These are phyloP conservation scores for Scutellaria galericulata DNA, from an alignment of 257 asterid genomes.

Conservation along the genomic window DNA sequence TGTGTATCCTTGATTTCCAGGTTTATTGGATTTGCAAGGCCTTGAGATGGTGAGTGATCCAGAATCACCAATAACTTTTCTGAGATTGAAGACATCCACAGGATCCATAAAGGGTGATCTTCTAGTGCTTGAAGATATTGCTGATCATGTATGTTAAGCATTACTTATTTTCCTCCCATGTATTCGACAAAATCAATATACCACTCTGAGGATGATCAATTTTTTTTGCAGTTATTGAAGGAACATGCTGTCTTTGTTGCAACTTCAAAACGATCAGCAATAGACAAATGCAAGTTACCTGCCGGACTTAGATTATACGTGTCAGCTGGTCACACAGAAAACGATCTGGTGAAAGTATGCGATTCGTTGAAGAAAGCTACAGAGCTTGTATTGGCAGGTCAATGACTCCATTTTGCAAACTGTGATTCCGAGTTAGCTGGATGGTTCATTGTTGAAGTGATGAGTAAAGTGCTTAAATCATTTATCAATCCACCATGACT, in stretches of 20 bases:
- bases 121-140: conserved; percentile 69
- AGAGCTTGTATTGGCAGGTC: too few species aligned
- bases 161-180: background rate
- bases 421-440: too few species aligned
- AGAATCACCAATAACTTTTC: conserved; percentile 73
- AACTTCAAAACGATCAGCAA: conserved; percentile 70
- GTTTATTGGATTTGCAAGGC: conserved; percentile 59
- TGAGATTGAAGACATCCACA: conserved; percentile 59
- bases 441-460: too few species aligned
- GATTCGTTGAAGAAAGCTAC: conserved; percentile 55
- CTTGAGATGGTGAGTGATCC: conserved; percentile 71
- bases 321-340: conserved; percentile 81
- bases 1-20: conserved; percentile 42
- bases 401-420: too few species aligned
- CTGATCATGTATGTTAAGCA: conserved; percentile 52
- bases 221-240: conserved; percentile 65
- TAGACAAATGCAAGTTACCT: conserved; percentile 85
- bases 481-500: too few species aligned
- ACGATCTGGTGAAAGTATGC: conserved; percentile 68
- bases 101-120: conserved; percentile 76
- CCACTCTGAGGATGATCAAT: background rate
- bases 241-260: conserved; percentile 69
- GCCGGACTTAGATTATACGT: conserved; percentile 71
- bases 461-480: too few species aligned
- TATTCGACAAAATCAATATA: background rate